Evolutionary conservation across 2,329 filamentous ascomycete genomes (phyloP).

Genomic region (Colletotrichum tamarilloi): DNA sequence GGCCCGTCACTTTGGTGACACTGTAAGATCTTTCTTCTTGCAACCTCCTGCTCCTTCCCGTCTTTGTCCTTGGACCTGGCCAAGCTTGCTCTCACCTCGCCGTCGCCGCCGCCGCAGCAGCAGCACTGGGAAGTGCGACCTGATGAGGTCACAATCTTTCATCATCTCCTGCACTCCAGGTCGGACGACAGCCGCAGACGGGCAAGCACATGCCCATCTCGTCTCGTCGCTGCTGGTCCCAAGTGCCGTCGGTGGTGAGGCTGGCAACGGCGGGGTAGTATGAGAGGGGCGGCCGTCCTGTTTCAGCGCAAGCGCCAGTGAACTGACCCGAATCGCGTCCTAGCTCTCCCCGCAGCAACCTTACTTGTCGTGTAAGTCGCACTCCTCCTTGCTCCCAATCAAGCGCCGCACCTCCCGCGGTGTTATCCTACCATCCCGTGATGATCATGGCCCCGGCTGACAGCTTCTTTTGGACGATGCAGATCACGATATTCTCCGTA

Average conservation of each 20-base stretch:
- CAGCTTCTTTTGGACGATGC: not conserved
- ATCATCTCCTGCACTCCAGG: not conserved
- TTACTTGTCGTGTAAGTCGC: slow-evolving; percentile 58
- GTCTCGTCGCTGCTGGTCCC: not conserved
- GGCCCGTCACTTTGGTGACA: slow-evolving; percentile 60
- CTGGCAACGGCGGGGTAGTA: slow-evolving; percentile 10
- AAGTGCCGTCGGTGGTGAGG: not conserved
- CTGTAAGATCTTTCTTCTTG: slow-evolving; percentile 46
- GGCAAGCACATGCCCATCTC: not conserved
- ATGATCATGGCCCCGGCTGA: not conserved
- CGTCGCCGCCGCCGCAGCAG: not conserved
- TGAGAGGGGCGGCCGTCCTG: not conserved
- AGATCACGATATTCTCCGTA: slow-evolving; percentile 46
- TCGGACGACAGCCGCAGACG: slow-evolving; percentile 9
- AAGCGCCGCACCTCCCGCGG: not conserved
- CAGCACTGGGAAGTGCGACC: not conserved
- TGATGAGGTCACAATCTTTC: not conserved
- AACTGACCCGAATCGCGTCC: slow-evolving; percentile 35
- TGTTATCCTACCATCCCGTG: not conserved
- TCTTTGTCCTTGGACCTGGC: not conserved
- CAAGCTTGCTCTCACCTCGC: too few relatives aligned
- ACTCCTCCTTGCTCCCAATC: slow-evolving; percentile 13
- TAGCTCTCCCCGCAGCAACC: slow-evolving; percentile 51
- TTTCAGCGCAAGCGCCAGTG: slow-evolving; percentile 18
- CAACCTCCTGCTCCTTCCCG: slow-evolving; percentile 30